Conservation (phyloP, 2,329 filamentous ascomycete species). For the Fusarium scirpi region DNA sequence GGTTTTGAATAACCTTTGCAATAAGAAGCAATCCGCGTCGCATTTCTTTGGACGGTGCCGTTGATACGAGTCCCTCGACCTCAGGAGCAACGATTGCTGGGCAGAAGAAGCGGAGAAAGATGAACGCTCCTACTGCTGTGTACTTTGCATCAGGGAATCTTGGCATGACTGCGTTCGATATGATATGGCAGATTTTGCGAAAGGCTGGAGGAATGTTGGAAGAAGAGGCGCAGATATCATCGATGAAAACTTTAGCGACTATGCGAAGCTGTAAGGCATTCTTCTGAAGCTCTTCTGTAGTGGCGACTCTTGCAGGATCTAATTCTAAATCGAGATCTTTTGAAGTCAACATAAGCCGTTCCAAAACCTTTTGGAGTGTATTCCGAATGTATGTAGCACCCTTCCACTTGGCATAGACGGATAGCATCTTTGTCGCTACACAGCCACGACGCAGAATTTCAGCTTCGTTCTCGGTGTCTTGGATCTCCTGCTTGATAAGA, state of each 20-base stretch:
- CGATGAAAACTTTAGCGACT: constrained; percentile 77
- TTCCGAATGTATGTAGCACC: constrained; percentile 71
- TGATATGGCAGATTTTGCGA: constrained; percentile 75
- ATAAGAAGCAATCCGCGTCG: constrained; percentile 75
- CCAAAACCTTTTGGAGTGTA: constrained; percentile 75
- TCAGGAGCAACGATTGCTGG: constrained; percentile 79
- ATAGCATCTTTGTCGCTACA: constrained; percentile 79
- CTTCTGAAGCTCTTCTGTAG: constrained; percentile 72
- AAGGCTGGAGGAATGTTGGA: constrained; percentile 72
- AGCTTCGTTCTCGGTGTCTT: constrained; percentile 77
- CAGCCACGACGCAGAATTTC: constrained; percentile 76
- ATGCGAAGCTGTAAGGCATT: constrained; percentile 75
- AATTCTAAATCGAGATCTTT: constrained; percentile 76
- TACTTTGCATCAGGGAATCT: constrained; percentile 78
- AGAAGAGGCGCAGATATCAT: constrained; percentile 75
- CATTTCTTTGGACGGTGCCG: constrained; percentile 75
- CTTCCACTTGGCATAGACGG: constrained; percentile 79
- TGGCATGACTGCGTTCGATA: constrained; percentile 71
- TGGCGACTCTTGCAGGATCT: constrained; percentile 71
- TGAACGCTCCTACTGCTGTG: constrained; percentile 77
- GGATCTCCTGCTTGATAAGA: constrained; percentile 75
- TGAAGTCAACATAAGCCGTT: constrained; percentile 73
- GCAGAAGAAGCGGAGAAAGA: constrained; percentile 79
- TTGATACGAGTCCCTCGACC: constrained; percentile 72
- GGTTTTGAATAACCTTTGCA: constrained; percentile 77